phyloP scores from a whole-genome alignment of 768 basidiomycete species.

The Leccinum sublutescens region DNA sequence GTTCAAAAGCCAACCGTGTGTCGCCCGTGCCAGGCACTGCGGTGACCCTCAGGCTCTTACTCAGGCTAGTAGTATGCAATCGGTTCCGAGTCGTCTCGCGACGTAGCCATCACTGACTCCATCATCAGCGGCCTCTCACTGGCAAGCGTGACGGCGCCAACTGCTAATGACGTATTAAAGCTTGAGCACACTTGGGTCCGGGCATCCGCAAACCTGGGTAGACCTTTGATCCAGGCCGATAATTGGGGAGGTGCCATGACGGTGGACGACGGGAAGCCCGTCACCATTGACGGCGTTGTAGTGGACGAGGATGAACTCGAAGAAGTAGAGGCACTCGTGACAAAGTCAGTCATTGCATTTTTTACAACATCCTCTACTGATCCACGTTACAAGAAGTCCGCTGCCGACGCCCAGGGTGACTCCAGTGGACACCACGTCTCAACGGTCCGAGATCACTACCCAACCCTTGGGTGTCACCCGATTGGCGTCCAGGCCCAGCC shows the following conservation, averaged over 20 bases:
- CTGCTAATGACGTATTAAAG: too few relatives aligned
- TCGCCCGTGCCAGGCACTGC: too few relatives aligned
- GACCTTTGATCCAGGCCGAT: conserved; percentile 46
- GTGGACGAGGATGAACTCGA: conserved; percentile 38
- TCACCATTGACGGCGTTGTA: conserved; percentile 32
- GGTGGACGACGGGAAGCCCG: conserved; percentile 33
- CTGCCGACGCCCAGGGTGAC: conserved; percentile 62
- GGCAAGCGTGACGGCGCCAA: too few relatives aligned
- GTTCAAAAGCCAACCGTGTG: too few relatives aligned
- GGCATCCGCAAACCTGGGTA: conserved; percentile 42
- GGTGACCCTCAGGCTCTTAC: too few relatives aligned
- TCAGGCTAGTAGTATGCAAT: too few relatives aligned
- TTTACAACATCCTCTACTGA: conserved; percentile 15
- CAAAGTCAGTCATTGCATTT: conserved; percentile 43
- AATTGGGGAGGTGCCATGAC: conserved; percentile 47
- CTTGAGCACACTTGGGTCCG: conserved; percentile 54
- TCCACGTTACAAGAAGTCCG: conserved; percentile 46
- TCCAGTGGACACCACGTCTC: conserved; percentile 38
- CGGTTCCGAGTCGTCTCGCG: too few relatives aligned
- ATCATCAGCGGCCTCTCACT: too few relatives aligned
- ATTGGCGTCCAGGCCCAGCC: conserved; percentile 1
- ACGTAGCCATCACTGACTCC: too few relatives aligned
- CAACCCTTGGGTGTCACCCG: background rate
- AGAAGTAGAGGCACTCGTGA: conserved; percentile 36
- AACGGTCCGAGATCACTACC: conserved; percentile 4